Base-by-base conservation (phyloP, 2,329 filamentous ascomycete genomes). In the Seiridium unicorne region DNA sequence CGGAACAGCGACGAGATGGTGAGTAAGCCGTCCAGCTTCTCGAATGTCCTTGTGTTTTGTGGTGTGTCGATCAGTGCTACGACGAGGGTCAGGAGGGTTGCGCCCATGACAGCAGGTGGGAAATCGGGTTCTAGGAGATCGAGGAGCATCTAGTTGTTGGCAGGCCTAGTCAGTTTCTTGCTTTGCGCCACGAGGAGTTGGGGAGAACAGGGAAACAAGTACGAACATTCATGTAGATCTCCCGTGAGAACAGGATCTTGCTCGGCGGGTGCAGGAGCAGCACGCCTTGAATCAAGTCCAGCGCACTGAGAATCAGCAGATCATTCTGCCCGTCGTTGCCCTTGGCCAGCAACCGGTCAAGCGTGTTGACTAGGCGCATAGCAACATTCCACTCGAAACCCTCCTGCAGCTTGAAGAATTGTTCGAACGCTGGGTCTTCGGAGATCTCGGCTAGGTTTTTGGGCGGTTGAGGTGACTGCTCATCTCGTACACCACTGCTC, bases 371-470 rank as follows among this genome's bases (percentile, higher is more conserved):
- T 62, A 98, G 83, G 62, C 93, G 88, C 77, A 92, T 88, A 11
- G 92, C 89, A 59, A 98, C 92, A 78, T 99, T 99, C 91, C 93
- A 98, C 78, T 98, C 92, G 72, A 99, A 99, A 3, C 93, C 92
- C 72, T 98, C 93, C 75, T 99, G 95, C 65, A 98, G 75, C 74
- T 96, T 92, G 81, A 97, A 97, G 80, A 98, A 98, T 76, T 97
- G 93, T 66, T 92, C 83, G 73, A 97, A 98, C 26, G 93, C 94
- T 26, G 91, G 92, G 74, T 98, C 95, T 64, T 89, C 85, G 55
- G 85, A 84, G 63, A 97, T 78, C 60, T 92, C 88, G 31, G 79
- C 79, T 55, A 97, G 82, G 11, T 82, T 81, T 76, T 91, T 93
- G 57, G 79, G 77, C 36, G 76, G 74, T 8, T 78, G 76, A 3